Conservation (phyloP, 2,329 filamentous ascomycete genomes). For the Malbranchea zuffiana region DNA sequence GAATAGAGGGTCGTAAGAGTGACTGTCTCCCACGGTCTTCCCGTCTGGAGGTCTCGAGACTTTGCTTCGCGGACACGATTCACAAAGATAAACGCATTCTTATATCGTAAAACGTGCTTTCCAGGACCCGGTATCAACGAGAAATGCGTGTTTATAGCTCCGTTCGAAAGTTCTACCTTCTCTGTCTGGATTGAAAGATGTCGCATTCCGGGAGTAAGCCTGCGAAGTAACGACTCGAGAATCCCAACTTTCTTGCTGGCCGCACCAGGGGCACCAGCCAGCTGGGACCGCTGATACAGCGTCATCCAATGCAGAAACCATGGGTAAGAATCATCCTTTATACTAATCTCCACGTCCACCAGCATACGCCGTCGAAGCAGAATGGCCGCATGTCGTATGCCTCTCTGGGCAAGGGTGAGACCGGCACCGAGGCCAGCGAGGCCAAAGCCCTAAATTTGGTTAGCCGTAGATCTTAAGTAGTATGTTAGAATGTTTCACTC, state of each 20-base stretch:
- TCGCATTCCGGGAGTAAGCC: conserved; percentile 50
- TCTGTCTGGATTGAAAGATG: conserved; percentile 56
- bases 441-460: conserved; percentile 63
- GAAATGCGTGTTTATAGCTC: conserved; percentile 67
- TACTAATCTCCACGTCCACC: conserved; percentile 90
- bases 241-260: conserved; percentile 30
- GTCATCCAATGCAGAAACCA: conserved; percentile 96
- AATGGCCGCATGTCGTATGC: conserved; percentile 58
- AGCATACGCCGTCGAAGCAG: conserved; percentile 75
- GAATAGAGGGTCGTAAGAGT: conserved; percentile 85
- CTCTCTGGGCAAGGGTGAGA: conserved; percentile 68
- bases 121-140: conserved; percentile 85
- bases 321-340: conserved; percentile 82
- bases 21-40: conserved; percentile 87
- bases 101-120: conserved; percentile 75
- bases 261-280: conserved; percentile 40
- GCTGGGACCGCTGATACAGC: conserved; percentile 57
- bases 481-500: conserved; percentile 14
- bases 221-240: conserved; percentile 44
- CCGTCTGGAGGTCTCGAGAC: conserved; percentile 64
- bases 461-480: not conserved
- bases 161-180: conserved; percentile 51
- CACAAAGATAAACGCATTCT: conserved; percentile 76
- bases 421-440: conserved; percentile 79
- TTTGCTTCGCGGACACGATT: conserved; percentile 76